phyloP scores from a whole-genome alignment of 129 eudicot species.

The Rutidosis leptorrhynchoides region DNA sequence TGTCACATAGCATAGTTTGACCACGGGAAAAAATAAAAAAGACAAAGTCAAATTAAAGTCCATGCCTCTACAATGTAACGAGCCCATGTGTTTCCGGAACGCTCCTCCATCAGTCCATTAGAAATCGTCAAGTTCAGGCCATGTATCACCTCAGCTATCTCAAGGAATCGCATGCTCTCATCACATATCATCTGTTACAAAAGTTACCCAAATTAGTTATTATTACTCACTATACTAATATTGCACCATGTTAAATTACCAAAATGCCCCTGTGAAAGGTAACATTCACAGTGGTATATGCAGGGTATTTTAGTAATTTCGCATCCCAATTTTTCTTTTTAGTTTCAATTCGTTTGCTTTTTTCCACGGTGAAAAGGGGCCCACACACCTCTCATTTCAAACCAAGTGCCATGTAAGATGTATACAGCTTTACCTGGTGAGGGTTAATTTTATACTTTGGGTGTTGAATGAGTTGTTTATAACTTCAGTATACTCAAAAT shows the following conservation, averaged over 20 bases:
- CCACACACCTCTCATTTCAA: no score
- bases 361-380: no score
- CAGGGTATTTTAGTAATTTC: no score
- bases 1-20: neutral
- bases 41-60: neutral
- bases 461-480: neutral
- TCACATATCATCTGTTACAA: constrained; percentile 64
- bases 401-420: neutral
- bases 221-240: no score
- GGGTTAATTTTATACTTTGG: neutral
- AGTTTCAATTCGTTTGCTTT: no score
- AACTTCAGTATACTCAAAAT: neutral
- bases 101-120: constrained; percentile 61
- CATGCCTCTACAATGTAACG: constrained; percentile 73
- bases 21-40: neutral
- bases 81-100: constrained; percentile 55
- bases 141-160: constrained; percentile 79
- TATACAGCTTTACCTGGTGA: neutral
- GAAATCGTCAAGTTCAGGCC: constrained; percentile 59
- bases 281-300: no score
- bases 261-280: no score
- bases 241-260: no score
- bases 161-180: constrained; percentile 69
- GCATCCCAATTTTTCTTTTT: no score
- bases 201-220: neutral